Base-by-base conservation (phyloP, 345 rosid species). In the Eucalyptus camaldulensis region DNA sequence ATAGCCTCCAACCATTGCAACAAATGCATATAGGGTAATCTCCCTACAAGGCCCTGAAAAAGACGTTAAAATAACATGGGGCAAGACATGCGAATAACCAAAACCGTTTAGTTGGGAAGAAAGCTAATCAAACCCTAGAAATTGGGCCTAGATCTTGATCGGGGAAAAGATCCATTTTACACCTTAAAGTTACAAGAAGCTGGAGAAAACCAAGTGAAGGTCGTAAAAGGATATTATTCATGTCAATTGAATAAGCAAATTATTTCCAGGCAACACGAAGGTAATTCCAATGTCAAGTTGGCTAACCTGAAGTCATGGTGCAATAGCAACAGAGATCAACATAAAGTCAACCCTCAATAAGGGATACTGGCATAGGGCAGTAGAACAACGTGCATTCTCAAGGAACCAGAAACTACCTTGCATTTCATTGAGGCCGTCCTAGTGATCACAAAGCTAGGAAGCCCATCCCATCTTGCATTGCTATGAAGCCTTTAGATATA, bases 251-350 rank as follows among this genome's bases (percentile, higher is more conserved):
- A 58, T 58, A 58, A 58, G 13, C 1, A 58, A 58, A 10, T 58
- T 58, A 58, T 58, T 53, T 58, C 65, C 6, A 58, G n/a, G 65
- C 6, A 24, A 58, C 4, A 10, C 27, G 4, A 1, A 58, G 29
- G 29, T 58, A 25, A 58, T 58, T 58, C 29, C 65, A 58, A 58
- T 1, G 65, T 58, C 65, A 58, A 53, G n/a, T 24, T 58, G 65
- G 13, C 65, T 1, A 5, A 58, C 58, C 0, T 0, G n/a, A 58
- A 24, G 65, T 58, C 1, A 10, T 24, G 65, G 29, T 4, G 65
- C 65, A 25, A 24, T 58, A 58, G n/a, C n/a, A 58, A 3, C 65
- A 24, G 13, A 0, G 65, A 58, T 58, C 65, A 58, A 58, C 65
- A 24, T 58, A 1, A 58, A 58, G 65, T 58, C 14, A 0, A 58